Conservation (phyloP, 352 stramenopile genomes). For the Plasmopara viticola region DNA sequence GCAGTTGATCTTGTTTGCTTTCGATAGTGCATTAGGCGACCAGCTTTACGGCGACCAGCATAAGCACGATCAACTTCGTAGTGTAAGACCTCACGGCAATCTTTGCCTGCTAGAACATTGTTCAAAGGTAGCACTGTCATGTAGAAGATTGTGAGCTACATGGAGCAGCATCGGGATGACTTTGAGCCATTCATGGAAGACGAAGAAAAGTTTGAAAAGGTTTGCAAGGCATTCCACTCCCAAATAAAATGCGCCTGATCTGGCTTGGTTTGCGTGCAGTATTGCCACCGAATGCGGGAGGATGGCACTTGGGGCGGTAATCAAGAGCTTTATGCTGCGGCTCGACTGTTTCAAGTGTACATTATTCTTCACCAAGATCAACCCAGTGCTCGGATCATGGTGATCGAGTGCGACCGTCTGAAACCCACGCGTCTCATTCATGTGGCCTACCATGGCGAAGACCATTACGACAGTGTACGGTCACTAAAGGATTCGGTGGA, state of each 20-base stretch:
- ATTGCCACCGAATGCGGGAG: conserved; percentile 70
- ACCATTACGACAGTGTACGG: conserved; percentile 82
- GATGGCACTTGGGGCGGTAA: conserved; percentile 81
- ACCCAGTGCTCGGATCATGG: conserved; percentile 34
- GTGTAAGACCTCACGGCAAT: conserved; percentile 21
- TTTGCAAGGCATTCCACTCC: conserved; percentile 7
- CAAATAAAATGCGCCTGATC: neutral
- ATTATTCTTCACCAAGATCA: conserved; percentile 71
- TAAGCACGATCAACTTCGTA: conserved; percentile 55
- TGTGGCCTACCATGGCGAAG: conserved; percentile 61
- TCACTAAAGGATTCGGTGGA: conserved; percentile 38
- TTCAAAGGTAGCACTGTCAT: no score
- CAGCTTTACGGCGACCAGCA: conserved; percentile 72
- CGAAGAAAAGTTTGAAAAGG: conserved; percentile 80
- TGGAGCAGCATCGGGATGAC: conserved; percentile 61
- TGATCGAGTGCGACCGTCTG: conserved; percentile 66
- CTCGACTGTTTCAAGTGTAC: conserved; percentile 65
- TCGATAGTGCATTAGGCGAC: conserved; percentile 53
- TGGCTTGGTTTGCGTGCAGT: conserved; percentile 24
- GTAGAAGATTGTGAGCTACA: conserved; percentile 65
- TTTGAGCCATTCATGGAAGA: conserved; percentile 88
- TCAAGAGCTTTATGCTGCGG: conserved; percentile 70
- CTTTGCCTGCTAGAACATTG: no score
- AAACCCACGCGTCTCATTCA: conserved; percentile 46
- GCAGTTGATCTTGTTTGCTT: conserved; percentile 5